phyloP scores from a whole-genome alignment of 2,329 filamentous ascomycete genomes.

The Fonsecaea erecta region DNA sequence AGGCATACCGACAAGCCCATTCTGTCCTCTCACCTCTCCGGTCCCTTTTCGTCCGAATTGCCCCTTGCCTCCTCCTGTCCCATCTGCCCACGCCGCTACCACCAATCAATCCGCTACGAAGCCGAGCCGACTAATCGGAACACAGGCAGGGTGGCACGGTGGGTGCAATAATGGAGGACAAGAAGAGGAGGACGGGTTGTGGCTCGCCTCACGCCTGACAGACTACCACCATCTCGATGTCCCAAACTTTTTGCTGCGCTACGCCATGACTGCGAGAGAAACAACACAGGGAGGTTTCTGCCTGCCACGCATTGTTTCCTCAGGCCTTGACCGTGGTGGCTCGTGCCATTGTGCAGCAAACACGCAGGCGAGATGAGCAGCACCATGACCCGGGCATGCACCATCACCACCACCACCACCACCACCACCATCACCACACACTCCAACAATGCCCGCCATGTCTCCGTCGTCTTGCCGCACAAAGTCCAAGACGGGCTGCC shows the following conservation, averaged over 20 bases:
- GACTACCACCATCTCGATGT: not conserved
- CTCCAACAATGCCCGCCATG: not conserved
- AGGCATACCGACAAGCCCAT: too few relatives aligned
- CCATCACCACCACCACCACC: not conserved
- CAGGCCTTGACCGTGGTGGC: too few relatives aligned
- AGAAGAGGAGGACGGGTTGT: too few relatives aligned
- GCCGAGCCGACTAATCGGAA: not conserved
- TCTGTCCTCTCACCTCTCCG: too few relatives aligned
- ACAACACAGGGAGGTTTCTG: too few relatives aligned
- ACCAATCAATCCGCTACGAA: not conserved
- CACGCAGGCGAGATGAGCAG: not conserved
- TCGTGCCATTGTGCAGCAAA: not conserved
- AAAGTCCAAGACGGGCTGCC: slow-evolving; percentile 13
- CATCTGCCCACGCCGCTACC: not conserved
- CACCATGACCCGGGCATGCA: not conserved
- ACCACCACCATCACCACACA: not conserved
- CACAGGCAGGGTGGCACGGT: not conserved
- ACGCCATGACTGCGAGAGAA: too few relatives aligned
- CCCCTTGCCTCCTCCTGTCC: not conserved
- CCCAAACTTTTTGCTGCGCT: not conserved
- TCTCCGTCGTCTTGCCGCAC: not conserved
- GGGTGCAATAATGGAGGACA: not conserved
- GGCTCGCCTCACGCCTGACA: not conserved
- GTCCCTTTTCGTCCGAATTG: too few relatives aligned
- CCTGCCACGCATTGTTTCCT: too few relatives aligned